Conservation (phyloP, 2,329 filamentous ascomycete species). For the Phaeoacremonium minimum region DNA sequence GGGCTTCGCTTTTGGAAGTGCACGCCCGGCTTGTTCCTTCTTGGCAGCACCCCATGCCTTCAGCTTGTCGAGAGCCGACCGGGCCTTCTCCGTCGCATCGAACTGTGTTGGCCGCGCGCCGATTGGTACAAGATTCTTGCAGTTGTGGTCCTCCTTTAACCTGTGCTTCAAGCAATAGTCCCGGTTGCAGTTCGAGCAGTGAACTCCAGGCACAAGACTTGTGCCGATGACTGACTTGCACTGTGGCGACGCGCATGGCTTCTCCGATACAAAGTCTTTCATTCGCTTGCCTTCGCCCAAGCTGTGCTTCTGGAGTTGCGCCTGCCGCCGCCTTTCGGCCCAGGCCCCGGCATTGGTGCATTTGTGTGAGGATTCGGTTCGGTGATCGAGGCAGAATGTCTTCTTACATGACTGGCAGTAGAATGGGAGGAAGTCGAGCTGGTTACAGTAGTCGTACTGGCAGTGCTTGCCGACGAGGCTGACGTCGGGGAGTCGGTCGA, state of each 20-base stretch:
- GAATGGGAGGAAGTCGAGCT: slow-evolving; percentile 95
- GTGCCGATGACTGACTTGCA: slow-evolving; percentile 73
- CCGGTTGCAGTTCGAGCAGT: slow-evolving; percentile 68
- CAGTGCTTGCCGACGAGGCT: slow-evolving; percentile 87
- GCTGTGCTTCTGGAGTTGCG: slow-evolving; percentile 47
- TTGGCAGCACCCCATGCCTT: slow-evolving; percentile 77
- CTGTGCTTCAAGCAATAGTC: slow-evolving; percentile 77
- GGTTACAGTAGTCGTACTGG: slow-evolving; percentile 85
- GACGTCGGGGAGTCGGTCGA: slow-evolving; percentile 53
- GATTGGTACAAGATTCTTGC: slow-evolving; percentile 64
- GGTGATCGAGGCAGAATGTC: slow-evolving; percentile 92
- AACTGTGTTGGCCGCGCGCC: slow-evolving; percentile 40
- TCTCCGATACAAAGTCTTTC: slow-evolving; percentile 52
- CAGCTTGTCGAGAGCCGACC: slow-evolving; percentile 71
- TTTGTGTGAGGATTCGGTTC: slow-evolving; percentile 76
- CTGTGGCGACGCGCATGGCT: slow-evolving; percentile 60
- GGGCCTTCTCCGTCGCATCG: slow-evolving; percentile 59
- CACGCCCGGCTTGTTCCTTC: slow-evolving; percentile 54
- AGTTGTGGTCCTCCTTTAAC: slow-evolving; percentile 77
- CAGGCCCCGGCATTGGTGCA: slow-evolving; percentile 58
- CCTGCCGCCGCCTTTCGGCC: slow-evolving; percentile 52
- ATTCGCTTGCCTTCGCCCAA: slow-evolving; percentile 51
- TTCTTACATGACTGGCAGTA: slow-evolving; percentile 81
- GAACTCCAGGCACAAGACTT: slow-evolving; percentile 61
- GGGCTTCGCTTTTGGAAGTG: slow-evolving; percentile 60